Conservation (phyloP, 257 asterid species). For the Ilex asprella region DNA sequence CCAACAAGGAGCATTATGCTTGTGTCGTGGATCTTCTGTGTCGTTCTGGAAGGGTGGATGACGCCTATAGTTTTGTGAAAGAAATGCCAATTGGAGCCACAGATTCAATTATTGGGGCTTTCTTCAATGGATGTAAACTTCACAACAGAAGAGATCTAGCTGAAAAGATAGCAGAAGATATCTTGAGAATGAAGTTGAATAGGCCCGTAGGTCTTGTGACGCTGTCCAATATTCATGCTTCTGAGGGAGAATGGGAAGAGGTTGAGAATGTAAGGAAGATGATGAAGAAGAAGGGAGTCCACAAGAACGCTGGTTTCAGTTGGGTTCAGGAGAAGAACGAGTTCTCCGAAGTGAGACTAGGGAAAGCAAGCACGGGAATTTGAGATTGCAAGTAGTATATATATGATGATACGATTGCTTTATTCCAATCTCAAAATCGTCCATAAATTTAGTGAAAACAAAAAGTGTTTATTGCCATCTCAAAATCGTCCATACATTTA, state of each 20-base stretch:
- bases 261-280: constrained; percentile 40
- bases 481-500: too few species aligned
- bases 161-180: constrained; percentile 27
- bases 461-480: too few species aligned
- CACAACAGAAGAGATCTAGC: constrained; percentile 61
- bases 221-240: constrained; percentile 46
- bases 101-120: constrained; percentile 44
- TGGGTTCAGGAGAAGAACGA: constrained; percentile 12
- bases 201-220: constrained; percentile 44
- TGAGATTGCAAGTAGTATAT: not conserved
- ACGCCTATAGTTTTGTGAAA: constrained; percentile 32
- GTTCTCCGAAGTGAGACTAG: not conserved
- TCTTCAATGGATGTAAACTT: constrained; percentile 53
- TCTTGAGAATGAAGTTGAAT: constrained; percentile 26
- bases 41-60: constrained; percentile 51
- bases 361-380: not conserved
- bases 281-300: constrained; percentile 41
- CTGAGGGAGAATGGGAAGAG: constrained; percentile 54
- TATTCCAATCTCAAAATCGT: too few species aligned
- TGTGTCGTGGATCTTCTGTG: constrained; percentile 52
- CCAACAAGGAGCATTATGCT: constrained; percentile 42
- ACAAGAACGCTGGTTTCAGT: constrained; percentile 50
- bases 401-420: too few species aligned
- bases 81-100: constrained; percentile 27
- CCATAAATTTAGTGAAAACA: too few species aligned